Evolutionary conservation across 257 asterid genomes (phyloP).

Genomic region (Jaltomata sinuosa): DNA sequence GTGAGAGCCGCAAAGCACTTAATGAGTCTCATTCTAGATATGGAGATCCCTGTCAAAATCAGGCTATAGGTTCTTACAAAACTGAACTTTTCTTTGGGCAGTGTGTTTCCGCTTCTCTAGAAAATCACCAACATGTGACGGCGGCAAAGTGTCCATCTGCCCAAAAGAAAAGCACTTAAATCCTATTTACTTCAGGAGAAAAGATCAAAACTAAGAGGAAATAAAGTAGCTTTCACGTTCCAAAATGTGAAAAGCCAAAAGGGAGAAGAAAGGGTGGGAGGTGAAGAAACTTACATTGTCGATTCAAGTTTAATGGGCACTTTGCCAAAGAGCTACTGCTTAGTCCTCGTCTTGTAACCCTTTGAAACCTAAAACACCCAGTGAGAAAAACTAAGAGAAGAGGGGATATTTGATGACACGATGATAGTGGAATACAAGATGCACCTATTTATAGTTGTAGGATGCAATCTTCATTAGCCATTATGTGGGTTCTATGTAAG

Average conservation of each 20-base stretch:
- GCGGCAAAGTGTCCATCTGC: background rate
- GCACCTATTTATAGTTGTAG: background rate
- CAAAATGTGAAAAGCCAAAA: background rate
- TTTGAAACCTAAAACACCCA: background rate
- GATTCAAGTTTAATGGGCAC: background rate
- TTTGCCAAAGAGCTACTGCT: background rate
- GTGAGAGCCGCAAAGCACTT: background rate
- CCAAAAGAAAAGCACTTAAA: background rate
- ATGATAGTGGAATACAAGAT: background rate
- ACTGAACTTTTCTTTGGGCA: background rate
- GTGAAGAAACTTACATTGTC: background rate
- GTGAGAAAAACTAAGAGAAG: background rate
- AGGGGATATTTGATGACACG: background rate
- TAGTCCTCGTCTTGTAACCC: background rate
- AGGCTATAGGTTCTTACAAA: constrained; percentile 5
- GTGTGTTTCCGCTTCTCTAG: background rate
- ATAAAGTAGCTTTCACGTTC: background rate
- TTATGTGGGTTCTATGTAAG: background rate
- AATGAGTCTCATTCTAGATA: background rate
- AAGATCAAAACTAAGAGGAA: background rate
- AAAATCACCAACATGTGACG: background rate
- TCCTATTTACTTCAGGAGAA: background rate
- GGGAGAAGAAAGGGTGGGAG: background rate
- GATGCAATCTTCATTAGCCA: background rate
- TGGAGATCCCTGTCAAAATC: background rate